Base-by-base conservation (phyloP, 768 basidiomycete genomes). In the Lentinula detonsa region DNA sequence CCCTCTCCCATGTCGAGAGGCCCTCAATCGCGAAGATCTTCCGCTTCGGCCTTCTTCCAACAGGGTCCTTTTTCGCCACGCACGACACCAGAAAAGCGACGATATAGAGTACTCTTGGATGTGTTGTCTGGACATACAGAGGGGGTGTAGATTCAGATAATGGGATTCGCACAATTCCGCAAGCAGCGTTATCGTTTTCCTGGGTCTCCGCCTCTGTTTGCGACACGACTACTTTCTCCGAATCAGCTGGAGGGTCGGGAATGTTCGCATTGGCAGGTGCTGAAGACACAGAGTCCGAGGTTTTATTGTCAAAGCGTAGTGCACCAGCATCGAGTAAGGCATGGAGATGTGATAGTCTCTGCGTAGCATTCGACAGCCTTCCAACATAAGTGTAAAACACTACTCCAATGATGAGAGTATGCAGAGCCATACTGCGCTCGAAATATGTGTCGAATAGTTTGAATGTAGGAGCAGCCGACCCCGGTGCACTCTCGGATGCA, bases 11-110 rank as follows among this genome's bases (percentile, higher is more conserved):
- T 5, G 64, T 61, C 6, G 62, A 56, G n/a, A 72, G 64, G 0
- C 88, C 91, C 63, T 88, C 89, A 5, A 70, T 70, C 0, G 88
- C 85, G 72, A 91, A 93, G 0, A 88, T 74, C 51, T 82, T 85
- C 61, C 86, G 79, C 74, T 87, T 89, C 3, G 91, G 90, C 57
- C 83, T 86, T 28, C 88, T 78, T 43, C 90, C 91, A 0, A 87
- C 82, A 0, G 86, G 81, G 66, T 93, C 90, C 13, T 88, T 82
- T 65, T 90, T 90, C 0, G 87, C 81, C 1, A 82, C 74, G 4
- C 81, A 80, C 64, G 84, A 87, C 43, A 90, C 73, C 4, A 91
- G 80, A 68, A 87, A 91, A 0, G 83, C 85, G 4, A 91, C 76
- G 11, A 82, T 69, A 63, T 84, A 86, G 0, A 91, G 65, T 2